Percentiles rank a stretch among this genome's conserved stretches.
Evolutionary conservation across 2,329 filamentous ascomycete genomes (phyloP).

Genomic region (Aureobasidium sp.): DNA sequence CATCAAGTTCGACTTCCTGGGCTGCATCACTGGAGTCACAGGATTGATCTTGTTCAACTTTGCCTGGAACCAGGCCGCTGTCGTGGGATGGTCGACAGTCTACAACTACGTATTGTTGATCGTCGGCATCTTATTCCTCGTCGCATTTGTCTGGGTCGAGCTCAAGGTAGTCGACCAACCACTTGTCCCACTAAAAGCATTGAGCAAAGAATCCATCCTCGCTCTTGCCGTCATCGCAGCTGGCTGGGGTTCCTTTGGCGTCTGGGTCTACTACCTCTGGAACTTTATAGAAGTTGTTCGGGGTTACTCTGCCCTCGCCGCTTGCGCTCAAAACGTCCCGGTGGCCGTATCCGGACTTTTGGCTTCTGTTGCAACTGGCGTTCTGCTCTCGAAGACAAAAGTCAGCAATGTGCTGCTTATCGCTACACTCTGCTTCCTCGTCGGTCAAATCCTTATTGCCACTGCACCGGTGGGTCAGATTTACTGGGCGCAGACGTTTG

Average conservation of each 20-base stretch:
- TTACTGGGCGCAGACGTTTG: slow-evolving; percentile 59
- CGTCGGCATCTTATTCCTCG: slow-evolving; percentile 45
- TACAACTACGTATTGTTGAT: slow-evolving; percentile 49
- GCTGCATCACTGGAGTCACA: slow-evolving; percentile 43
- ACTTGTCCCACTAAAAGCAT: slow-evolving; percentile 20
- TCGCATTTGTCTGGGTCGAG: slow-evolving; percentile 46
- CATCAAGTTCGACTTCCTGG: slow-evolving; percentile 31
- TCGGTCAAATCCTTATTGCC: slow-evolving; percentile 34
- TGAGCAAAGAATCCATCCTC: slow-evolving; percentile 22
- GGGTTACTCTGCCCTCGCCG: not conserved
- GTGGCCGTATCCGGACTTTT: slow-evolving; percentile 35
- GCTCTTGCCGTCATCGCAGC: not conserved
- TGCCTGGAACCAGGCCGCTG: slow-evolving; percentile 53
- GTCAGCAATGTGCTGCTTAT: slow-evolving; percentile 23
- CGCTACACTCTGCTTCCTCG: slow-evolving; percentile 33
- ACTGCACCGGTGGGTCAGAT: slow-evolving; percentile 46
- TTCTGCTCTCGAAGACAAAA: slow-evolving; percentile 16
- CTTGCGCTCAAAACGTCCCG: slow-evolving; percentile 29
- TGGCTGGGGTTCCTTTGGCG: not conserved
- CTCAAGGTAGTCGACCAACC: slow-evolving; percentile 38
- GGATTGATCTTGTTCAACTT: slow-evolving; percentile 58
- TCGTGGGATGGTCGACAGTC: slow-evolving; percentile 47
- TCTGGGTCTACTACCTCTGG: slow-evolving; percentile 9
- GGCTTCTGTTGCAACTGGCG: slow-evolving; percentile 32
- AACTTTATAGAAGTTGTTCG: slow-evolving; percentile 11